Percentiles rank a stretch among this genome's conserved stretches.
Conservation (phyloP, 192 early-diverging fungal genomes). For the Cetraspora pellucida region DNA sequence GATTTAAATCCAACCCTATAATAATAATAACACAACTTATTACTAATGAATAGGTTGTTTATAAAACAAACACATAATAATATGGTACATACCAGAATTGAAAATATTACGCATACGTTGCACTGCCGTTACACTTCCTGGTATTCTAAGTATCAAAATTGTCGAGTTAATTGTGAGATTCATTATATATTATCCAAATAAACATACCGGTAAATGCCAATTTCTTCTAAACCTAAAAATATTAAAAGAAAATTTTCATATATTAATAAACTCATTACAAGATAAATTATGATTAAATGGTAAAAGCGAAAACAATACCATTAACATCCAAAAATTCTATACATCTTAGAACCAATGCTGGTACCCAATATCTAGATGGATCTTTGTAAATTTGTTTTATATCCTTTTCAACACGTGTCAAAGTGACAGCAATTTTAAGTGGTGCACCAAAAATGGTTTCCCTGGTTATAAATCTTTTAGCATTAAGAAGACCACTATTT, state of each 20-base stretch:
- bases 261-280: neutral
- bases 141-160: constrained; percentile 2
- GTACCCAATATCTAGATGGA: constrained; percentile 27
- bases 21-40: neutral
- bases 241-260: neutral
- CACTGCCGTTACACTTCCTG: constrained; percentile 10
- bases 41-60: neutral
- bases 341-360: constrained; percentile 21
- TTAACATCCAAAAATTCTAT: constrained; percentile 30
- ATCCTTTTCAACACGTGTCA: constrained; percentile 32
- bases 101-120: constrained; percentile 7
- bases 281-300: neutral
- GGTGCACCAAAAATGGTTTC: constrained; percentile 21
- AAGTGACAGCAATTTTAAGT: neutral
- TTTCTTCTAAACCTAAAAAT: constrained; percentile 20
- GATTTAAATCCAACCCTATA: constrained; percentile 27
- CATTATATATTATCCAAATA: neutral
- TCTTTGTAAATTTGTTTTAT: constrained; percentile 16
- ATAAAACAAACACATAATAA: neutral
- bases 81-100: constrained; percentile 8
- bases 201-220: constrained; percentile 25
- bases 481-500: neutral
- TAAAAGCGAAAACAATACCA: neutral
- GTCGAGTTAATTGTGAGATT: neutral
- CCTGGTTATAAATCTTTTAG: neutral